Percentiles rank a stretch among this genome's conserved stretches.
phyloP scores from a whole-genome alignment of 371 early-diverging fungal genomes.

The Chytridium lagenaria region DNA sequence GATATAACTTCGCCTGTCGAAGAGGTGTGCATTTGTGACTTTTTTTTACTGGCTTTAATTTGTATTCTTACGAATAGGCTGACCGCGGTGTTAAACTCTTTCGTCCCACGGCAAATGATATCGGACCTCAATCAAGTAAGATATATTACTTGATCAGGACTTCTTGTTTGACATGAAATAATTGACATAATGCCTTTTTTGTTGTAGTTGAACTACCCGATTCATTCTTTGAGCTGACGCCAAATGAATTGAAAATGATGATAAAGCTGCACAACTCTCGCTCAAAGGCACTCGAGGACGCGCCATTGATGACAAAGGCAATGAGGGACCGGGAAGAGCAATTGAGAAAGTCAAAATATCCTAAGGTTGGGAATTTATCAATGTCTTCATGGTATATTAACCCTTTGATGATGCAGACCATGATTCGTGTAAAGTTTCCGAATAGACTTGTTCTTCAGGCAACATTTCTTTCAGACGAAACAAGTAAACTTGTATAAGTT shows the following conservation, averaged over 20 bases:
- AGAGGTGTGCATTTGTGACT: no score
- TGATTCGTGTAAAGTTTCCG: slow-evolving; percentile 64
- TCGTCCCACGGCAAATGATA: slow-evolving; percentile 32
- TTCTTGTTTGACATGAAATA: no score
- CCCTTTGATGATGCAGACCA: slow-evolving; percentile 35
- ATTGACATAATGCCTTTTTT: neutral
- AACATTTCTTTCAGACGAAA: slow-evolving; percentile 54
- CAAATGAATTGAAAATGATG: slow-evolving; percentile 54
- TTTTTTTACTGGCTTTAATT: no score
- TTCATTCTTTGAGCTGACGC: slow-evolving; percentile 61
- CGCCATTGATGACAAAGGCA: slow-evolving; percentile 60
- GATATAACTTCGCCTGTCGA: no score
- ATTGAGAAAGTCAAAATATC: slow-evolving; percentile 50
- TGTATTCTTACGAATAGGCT: no score
- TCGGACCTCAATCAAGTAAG: slow-evolving; percentile 16
- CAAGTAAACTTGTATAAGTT: slow-evolving; percentile 33
- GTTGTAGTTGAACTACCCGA: slow-evolving; percentile 58
- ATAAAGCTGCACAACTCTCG: slow-evolving; percentile 42
- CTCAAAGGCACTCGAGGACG: slow-evolving; percentile 42
- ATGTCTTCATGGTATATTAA: neutral
- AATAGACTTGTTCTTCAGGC: slow-evolving; percentile 58
- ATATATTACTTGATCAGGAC: no score
- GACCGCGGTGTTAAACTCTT: slow-evolving; percentile 41
- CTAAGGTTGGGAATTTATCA: no score
- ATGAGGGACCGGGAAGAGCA: slow-evolving; percentile 61